phyloP scores from a whole-genome alignment of 441 rosid species.

The Viola pubescens region DNA sequence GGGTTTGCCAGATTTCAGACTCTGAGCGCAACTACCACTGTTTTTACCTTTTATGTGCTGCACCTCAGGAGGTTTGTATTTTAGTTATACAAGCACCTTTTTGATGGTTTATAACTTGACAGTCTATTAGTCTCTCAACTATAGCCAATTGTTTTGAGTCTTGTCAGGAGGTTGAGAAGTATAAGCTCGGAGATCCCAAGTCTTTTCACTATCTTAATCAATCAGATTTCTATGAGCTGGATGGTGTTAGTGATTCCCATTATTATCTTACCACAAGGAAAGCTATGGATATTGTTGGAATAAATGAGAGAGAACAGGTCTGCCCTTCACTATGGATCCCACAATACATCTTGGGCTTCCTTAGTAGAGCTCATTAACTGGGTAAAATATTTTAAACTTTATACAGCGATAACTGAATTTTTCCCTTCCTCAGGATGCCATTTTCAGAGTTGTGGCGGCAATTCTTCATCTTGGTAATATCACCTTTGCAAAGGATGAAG shows the following conservation, averaged over 20 bases:
- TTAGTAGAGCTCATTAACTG: not conserved
- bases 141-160: constrained; percentile 20
- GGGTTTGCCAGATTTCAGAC: constrained; percentile 89
- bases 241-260: constrained; percentile 61
- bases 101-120: constrained; percentile 10
- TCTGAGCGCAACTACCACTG: constrained; percentile 92
- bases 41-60: constrained; percentile 87
- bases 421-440: constrained; percentile 50
- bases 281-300: constrained; percentile 90
- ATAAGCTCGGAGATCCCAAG: constrained; percentile 72
- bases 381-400: too few species aligned
- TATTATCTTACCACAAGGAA: constrained; percentile 73
- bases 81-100: constrained; percentile 7
- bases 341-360: not conserved
- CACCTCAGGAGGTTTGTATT: constrained; percentile 59
- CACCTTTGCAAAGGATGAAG: constrained; percentile 60
- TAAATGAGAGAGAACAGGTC: constrained; percentile 73
- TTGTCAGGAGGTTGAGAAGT: constrained; percentile 70
- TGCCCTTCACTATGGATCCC: constrained; percentile 14
- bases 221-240: constrained; percentile 72
- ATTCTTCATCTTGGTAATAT: constrained; percentile 93
- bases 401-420: constrained; percentile 3
- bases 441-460: constrained; percentile 81
- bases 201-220: constrained; percentile 93
- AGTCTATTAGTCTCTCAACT: constrained; percentile 12